These are phyloP conservation scores for Rhodotorula graminis DNA, from an alignment of 768 basidiomycete genomes.

Conservation along the genomic window DNA sequence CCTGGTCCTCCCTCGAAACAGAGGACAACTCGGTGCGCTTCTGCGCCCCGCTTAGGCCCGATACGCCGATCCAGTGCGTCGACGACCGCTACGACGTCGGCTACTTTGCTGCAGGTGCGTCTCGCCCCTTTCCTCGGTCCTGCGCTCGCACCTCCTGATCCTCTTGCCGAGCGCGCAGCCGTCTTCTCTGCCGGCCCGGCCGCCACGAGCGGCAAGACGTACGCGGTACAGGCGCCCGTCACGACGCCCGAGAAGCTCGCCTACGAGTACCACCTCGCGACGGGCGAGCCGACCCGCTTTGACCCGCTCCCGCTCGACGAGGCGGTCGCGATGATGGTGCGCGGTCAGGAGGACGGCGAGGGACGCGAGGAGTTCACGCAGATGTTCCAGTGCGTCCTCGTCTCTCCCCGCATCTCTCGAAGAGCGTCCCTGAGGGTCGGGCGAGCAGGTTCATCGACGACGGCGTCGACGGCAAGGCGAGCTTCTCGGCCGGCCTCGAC, in stretches of 20 bases:
- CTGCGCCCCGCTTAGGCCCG: neutral
- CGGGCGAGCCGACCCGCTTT: neutral
- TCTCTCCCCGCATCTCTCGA: neutral
- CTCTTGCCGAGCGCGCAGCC: neutral
- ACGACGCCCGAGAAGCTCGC: neutral
- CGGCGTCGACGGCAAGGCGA: neutral
- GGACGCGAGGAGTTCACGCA: neutral
- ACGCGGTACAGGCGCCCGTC: neutral
- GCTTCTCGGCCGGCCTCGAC: neutral
- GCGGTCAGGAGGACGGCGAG: neutral
- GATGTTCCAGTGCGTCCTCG: neutral
- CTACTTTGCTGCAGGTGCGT: neutral
- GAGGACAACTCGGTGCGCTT: neutral
- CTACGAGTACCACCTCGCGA: neutral
- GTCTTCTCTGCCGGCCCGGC: neutral
- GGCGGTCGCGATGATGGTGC: neutral
- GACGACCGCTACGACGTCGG: slow-evolving; percentile 22
- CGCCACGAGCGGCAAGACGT: neutral
- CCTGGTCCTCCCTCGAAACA: neutral
- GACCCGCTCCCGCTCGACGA: neutral
- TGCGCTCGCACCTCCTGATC: too few relatives aligned
- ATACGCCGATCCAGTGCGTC: neutral
- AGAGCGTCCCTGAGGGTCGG: neutral
- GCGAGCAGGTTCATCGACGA: neutral
- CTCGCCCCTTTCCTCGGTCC: neutral